Evolutionary conservation across 345 rosid genomes (phyloP).

Genomic region (Populus davidiana): DNA sequence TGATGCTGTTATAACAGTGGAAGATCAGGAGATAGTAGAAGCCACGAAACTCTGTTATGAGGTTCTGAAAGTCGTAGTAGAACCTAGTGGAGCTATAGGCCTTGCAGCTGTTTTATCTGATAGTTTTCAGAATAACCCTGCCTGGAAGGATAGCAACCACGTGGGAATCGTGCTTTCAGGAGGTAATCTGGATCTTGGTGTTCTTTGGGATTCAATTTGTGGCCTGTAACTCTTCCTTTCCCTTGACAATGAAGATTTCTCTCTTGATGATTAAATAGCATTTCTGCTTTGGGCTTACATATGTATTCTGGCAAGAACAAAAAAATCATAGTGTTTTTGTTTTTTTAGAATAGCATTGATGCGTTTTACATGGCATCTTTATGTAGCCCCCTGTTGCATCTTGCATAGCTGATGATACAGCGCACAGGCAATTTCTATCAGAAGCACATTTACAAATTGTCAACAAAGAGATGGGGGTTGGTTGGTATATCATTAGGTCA

Average conservation of each 20-base stretch:
- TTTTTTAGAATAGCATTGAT: too few relatives aligned
- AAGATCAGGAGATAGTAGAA: slow-evolving; percentile 61
- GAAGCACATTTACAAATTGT: too few relatives aligned
- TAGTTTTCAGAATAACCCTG: slow-evolving; percentile 50
- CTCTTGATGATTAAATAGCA: background rate
- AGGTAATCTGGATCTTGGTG: slow-evolving; percentile 77
- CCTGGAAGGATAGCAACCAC: slow-evolving; percentile 50
- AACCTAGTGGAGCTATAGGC: slow-evolving; percentile 96
- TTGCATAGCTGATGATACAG: too few relatives aligned
- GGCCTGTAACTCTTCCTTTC: background rate
- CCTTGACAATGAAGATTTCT: background rate
- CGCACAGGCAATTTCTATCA: too few relatives aligned
- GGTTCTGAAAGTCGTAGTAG: slow-evolving; percentile 75
- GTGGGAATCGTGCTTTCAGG: slow-evolving; percentile 73
- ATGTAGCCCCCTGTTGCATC: too few relatives aligned
- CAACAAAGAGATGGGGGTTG: too few relatives aligned
- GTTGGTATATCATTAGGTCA: too few relatives aligned
- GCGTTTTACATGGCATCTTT: too few relatives aligned
- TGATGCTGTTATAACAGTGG: slow-evolving; percentile 64
- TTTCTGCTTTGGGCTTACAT: too few relatives aligned
- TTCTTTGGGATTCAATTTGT: slow-evolving; percentile 55
- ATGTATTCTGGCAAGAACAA: too few relatives aligned
- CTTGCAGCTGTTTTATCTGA: slow-evolving; percentile 80
- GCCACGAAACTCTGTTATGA: slow-evolving; percentile 87
- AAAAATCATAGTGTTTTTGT: too few relatives aligned